A percentile compares a stretch with the other conserved stretches of the same genome.
phyloP scores from a whole-genome alignment of 2,329 filamentous ascomycete genomes.

The Helotiales sp. region DNA sequence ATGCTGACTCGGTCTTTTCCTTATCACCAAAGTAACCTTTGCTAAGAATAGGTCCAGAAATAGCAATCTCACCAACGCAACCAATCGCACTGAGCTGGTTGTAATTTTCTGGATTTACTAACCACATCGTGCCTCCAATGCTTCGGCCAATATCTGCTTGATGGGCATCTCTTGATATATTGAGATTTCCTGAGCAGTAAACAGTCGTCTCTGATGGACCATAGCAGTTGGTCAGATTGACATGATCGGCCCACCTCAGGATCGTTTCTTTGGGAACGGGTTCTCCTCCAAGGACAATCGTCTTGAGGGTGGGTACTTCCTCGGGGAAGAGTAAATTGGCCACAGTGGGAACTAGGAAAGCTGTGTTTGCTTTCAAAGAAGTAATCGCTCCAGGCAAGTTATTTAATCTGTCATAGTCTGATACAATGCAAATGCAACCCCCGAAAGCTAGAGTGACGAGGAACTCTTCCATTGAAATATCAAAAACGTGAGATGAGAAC shows the following conservation, averaged over 20 bases:
- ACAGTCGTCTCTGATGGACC: conserved; percentile 18
- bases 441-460: conserved; percentile 34
- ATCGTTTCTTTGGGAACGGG: conserved; percentile 38
- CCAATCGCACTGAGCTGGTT: conserved; percentile 21
- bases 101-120: conserved; percentile 20
- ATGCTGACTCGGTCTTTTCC: conserved; percentile 10
- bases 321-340: conserved; percentile 36
- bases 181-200: neutral
- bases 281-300: conserved; percentile 24
- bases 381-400: conserved; percentile 34
- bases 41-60: conserved; percentile 54
- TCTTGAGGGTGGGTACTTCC: conserved; percentile 26
- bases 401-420: conserved; percentile 39
- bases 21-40: conserved; percentile 58
- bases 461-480: conserved; percentile 16
- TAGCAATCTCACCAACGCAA: conserved; percentile 24
- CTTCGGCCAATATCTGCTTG: conserved; percentile 7
- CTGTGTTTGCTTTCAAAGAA: conserved; percentile 19
- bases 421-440: conserved; percentile 41
- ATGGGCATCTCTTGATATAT: neutral
- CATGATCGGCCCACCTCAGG: conserved; percentile 37
- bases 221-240: conserved; percentile 42
- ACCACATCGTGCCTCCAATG: conserved; percentile 37
- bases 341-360: conserved; percentile 24
- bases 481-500: conserved; percentile 17